A percentile compares a stretch with the other conserved stretches of the same genome.
These are phyloP conservation scores for Ascoidea rubescens DNA, from an alignment of 805 yeast species.

Conservation along the genomic window DNA sequence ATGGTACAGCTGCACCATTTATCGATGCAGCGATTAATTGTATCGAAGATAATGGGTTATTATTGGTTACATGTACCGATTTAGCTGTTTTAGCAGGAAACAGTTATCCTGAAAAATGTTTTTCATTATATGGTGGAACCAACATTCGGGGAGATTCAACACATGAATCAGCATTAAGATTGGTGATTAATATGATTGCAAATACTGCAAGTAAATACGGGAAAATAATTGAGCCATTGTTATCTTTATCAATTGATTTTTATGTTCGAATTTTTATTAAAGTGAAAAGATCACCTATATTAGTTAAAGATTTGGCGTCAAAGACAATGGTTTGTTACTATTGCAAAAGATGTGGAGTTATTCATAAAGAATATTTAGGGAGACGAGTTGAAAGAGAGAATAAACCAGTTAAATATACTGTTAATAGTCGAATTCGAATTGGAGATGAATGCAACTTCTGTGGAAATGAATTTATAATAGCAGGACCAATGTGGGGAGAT, in stretches of 20 bases:
- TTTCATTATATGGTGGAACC: slow-evolving; percentile 86
- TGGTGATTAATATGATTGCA: slow-evolving; percentile 66
- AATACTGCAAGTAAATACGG: slow-evolving; percentile 83
- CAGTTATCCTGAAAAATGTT: slow-evolving; percentile 95
- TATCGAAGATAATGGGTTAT: slow-evolving; percentile 71
- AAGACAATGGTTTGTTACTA: slow-evolving; percentile 66
- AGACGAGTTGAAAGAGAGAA: slow-evolving; percentile 29
- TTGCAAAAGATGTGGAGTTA: slow-evolving; percentile 80
- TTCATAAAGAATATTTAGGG: slow-evolving; percentile 64
- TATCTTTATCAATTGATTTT: slow-evolving; percentile 81
- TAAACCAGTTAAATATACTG: slow-evolving; percentile 36
- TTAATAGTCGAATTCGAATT: slow-evolving; percentile 51
- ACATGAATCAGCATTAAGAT: slow-evolving; percentile 85
- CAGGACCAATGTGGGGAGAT: slow-evolving; percentile 97
- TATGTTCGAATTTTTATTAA: slow-evolving; percentile 78
- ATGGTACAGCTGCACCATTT: slow-evolving; percentile 95
- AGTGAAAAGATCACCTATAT: slow-evolving; percentile 64
- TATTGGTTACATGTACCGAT: slow-evolving; percentile 92
- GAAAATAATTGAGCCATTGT: slow-evolving; percentile 72
- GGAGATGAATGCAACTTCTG: slow-evolving; percentile 58
- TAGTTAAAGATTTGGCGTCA: slow-evolving; percentile 68
- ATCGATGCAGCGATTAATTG: slow-evolving; percentile 82
- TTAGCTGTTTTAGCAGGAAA: slow-evolving; percentile 91
- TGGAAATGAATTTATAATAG: slow-evolving; percentile 52
- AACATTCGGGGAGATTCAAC: slow-evolving; percentile 72